These are phyloP conservation scores for Dictyostelium intermedium DNA, from an alignment of 78 protist species.

Conservation along the genomic window DNA sequence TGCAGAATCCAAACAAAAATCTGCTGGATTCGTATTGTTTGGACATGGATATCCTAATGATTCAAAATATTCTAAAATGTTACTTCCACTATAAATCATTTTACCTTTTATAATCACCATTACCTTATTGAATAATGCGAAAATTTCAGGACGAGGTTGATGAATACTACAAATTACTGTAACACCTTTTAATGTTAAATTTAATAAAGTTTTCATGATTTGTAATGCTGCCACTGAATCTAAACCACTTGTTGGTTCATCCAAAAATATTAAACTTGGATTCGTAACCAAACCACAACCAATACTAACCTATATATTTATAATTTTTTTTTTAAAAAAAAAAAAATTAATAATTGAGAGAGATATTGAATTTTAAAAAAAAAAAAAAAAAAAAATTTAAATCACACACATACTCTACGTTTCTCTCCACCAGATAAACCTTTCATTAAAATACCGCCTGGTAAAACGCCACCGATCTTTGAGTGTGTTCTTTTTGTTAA, in stretches of 20 bases:
- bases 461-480: slow-evolving; percentile 71
- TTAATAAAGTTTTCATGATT: slow-evolving; percentile 44
- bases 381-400: no score
- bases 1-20: slow-evolving; percentile 32
- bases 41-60: slow-evolving; percentile 34
- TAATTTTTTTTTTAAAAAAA: no score
- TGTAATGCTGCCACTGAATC: slow-evolving; percentile 21
- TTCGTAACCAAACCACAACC: slow-evolving; percentile 81
- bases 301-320: slow-evolving; percentile 35
- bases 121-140: slow-evolving; percentile 11
- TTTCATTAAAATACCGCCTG: slow-evolving; percentile 51
- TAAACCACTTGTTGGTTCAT: slow-evolving; percentile 76
- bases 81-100: slow-evolving; percentile 30
- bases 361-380: neutral
- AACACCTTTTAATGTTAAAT: slow-evolving; percentile 18
- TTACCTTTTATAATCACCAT: slow-evolving; percentile 48
- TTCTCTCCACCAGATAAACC: slow-evolving; percentile 86
- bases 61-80: slow-evolving; percentile 14
- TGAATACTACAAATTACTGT: slow-evolving; percentile 80
- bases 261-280: slow-evolving; percentile 78
- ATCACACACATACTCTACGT: slow-evolving; percentile 30
- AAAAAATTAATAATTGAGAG: no score
- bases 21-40: slow-evolving; percentile 53
- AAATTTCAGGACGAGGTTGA: slow-evolving; percentile 87
- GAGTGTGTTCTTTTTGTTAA: slow-evolving; percentile 21